phyloP scores from a whole-genome alignment of 225 moss, liverwort and hornwort genomes.

The Bryum argenteum region DNA sequence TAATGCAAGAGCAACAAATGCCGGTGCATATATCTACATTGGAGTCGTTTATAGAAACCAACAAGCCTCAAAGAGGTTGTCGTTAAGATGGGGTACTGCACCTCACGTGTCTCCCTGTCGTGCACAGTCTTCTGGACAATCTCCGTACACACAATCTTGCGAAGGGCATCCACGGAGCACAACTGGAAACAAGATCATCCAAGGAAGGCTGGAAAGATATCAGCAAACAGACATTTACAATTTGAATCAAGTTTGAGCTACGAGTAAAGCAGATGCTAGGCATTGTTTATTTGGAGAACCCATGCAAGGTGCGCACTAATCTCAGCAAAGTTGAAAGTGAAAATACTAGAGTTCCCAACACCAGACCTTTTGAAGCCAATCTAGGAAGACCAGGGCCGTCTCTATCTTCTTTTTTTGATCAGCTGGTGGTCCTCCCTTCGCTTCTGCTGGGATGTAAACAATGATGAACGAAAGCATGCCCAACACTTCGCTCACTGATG shows the following conservation, averaged over 20 bases:
- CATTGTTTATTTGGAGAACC: not conserved
- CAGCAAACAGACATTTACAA: not conserved
- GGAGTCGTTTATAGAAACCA: not conserved
- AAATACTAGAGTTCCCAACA: not conserved
- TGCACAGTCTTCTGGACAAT: constrained; percentile 37
- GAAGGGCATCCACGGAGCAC: constrained; percentile 81
- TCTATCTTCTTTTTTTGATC: constrained; percentile 31
- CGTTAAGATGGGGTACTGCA: constrained; percentile 20
- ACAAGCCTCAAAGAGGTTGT: constrained; percentile 15
- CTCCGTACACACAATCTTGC: constrained; percentile 74
- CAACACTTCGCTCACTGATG: constrained; percentile 46
- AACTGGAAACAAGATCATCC: constrained; percentile 45
- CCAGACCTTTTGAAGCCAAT: constrained; percentile 77
- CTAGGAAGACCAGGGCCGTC: constrained; percentile 56
- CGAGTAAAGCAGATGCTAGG: not conserved
- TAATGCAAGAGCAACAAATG: no score
- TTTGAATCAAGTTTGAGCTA: not conserved
- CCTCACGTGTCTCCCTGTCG: constrained; percentile 42
- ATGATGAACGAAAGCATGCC: constrained; percentile 42
- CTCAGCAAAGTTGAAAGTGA: not conserved
- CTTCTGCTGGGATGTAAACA: constrained; percentile 32
- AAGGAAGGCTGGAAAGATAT: constrained; percentile 5
- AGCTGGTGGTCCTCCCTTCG: constrained; percentile 37
- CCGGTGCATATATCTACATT: not conserved
- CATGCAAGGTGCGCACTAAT: constrained; percentile 1